Conservation (phyloP, 140 eudicot species). For the Bidens hawaiensis region DNA sequence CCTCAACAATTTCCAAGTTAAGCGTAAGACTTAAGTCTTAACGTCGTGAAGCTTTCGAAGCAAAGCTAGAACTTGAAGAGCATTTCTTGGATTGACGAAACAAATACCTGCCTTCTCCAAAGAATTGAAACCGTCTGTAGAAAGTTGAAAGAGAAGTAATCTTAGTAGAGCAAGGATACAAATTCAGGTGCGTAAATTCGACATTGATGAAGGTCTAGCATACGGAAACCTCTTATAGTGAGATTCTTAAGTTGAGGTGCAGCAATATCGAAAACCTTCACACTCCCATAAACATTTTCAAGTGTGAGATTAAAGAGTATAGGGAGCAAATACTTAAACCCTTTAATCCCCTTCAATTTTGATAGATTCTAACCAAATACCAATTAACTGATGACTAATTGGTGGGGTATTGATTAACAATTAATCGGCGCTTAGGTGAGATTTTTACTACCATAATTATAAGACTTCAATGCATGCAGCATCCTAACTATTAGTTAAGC, state of each 20-base stretch:
- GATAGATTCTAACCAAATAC: no score
- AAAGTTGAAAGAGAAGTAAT: not conserved
- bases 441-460: no score
- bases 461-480: no score
- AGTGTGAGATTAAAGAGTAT: not conserved
- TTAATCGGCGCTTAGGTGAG: no score
- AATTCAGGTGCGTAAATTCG: no score
- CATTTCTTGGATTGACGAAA: not conserved
- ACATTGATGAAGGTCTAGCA: no score
- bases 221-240: not conserved
- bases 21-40: conserved; percentile 13
- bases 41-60: conserved; percentile 6
- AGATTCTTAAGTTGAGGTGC: not conserved
- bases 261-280: not conserved
- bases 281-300: not conserved
- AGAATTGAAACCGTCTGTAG: not conserved
- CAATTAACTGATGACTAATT: no score
- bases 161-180: not conserved
- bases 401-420: no score
- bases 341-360: no score
- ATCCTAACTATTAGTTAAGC: no score
- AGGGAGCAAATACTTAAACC: not conserved
- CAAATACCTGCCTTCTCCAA: not conserved
- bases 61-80: not conserved
- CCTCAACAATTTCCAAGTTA: conserved; percentile 18